Evolutionary conservation across 257 asterid genomes (phyloP), one percentile per base, ranked within the genome.

Genomic region (Verbena officinalis): DNA sequence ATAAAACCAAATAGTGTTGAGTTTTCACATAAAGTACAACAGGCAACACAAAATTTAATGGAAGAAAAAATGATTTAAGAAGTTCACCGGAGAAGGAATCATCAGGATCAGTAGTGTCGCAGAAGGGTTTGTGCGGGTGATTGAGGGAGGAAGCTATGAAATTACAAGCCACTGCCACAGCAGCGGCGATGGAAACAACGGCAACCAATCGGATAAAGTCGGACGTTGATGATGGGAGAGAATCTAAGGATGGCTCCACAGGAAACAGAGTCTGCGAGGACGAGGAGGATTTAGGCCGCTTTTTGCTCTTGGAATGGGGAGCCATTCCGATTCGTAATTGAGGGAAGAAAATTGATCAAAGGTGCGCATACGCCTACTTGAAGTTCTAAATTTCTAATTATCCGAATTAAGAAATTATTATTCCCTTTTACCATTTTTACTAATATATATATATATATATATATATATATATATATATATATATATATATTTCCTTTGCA

Each of bases 161-260:
- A 75, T 84, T 80, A 67, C 89, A 88, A 24, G 74, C 64, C 34
- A 78, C 56, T 0, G 89, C 96, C 39, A 91, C 91, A 64, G 79
- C 70, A 21, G 86, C 72, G 53, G 98, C 94, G 68, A 86, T 66
- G 33, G 82, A 71, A 60, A 88, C 72, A 27, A 86, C 91, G 54
- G 83, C 73, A 39, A 91, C 14, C 71, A 91, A 75, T 59, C 84
- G 82, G 55, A 36, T 40, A 19, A 86, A 33, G 21, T 90, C 97
- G 16, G 78, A 59, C 65, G 31, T 76, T 0, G 97, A 81, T 1
- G 93, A 75, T 5, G 95, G 97, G 62, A 88, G 63, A 12, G 84
- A 67, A 12, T 71, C 56, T 6, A 80, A 39, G 39, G 83, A 43
- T 20, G 88, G 82, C 49, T 81, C 84, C 10, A 49, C 72, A 33